Evolutionary conservation across 352 stramenopile species (phyloP), one percentile per base, ranked within the genome.

Genomic region (Pythium phragmiticola): DNA sequence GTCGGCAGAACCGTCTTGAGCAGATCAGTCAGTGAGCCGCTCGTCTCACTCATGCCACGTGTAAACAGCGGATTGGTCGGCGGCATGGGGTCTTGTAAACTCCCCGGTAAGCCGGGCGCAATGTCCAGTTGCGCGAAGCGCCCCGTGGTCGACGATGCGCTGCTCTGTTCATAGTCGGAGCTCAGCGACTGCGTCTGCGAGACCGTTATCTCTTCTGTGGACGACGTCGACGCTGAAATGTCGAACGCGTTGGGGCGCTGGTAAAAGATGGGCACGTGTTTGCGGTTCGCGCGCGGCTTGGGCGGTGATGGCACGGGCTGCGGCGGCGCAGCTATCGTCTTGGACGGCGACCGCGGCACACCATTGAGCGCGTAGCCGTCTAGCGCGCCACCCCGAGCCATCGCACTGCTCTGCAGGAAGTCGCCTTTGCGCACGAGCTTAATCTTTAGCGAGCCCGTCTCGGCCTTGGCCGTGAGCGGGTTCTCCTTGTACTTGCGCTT

Each of bases 251-350:
- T 55, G 52, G 75, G 61, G 68, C 71, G 60, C 51, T 90, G 78
- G 69, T 92, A 92, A 68, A 92, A 92, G 41, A 92, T 88, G 3
- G 84, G 84, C 28, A 92, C 81, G 64, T 92, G 84, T 67, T 92
- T 92, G 59, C 84, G 73, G 49, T 92, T 92, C n/a, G 84, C 77
- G 46, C 84, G 75, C 2, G 84, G 84, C 67, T 89, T 90, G 12
- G 84, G 84, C 5, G 84, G 84, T 16, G 83, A 90, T 9, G 72
- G 64, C 2, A 70, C 28, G 1, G 55, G 53, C 8, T 62, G 49
- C 14, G 63, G 39, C 13, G 45, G 52, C 47, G 52, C 34, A 2
- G 52, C 4, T n/a, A 19, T 0, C 4, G 26, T 9, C 8, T 34
- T 42, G 36, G 52, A 51, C 39, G 50, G 62, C 11, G 59, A 55